phyloP scores from a whole-genome alignment of 179 eudicot genomes.

The Silene noctiflora region DNA sequence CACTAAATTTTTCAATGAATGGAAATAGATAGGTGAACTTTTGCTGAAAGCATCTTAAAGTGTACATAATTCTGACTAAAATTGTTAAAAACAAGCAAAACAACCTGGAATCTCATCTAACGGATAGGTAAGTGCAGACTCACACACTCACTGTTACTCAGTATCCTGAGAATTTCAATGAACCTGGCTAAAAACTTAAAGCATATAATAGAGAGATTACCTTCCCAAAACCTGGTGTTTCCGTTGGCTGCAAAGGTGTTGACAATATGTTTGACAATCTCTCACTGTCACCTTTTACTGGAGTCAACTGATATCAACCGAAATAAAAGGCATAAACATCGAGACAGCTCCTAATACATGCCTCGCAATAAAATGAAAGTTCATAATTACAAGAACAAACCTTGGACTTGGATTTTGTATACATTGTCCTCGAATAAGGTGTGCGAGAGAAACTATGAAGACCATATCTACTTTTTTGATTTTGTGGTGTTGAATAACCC shows the following conservation, averaged over 20 bases:
- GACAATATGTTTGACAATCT: slow-evolving; percentile 34
- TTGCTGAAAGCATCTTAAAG: no score
- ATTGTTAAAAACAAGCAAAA: not conserved
- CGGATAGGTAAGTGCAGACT: not conserved
- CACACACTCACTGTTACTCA: not conserved
- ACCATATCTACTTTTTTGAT: slow-evolving; percentile 51
- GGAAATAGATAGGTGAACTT: no score
- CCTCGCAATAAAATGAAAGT: not conserved
- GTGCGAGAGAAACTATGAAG: slow-evolving; percentile 49
- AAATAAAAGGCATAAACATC: slow-evolving; percentile 9
- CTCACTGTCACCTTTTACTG: slow-evolving; percentile 44
- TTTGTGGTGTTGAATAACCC: slow-evolving; percentile 60
- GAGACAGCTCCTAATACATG: not conserved
- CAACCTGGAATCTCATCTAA: not conserved
- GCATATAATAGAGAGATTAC: slow-evolving; percentile 31
- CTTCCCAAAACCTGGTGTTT: slow-evolving; percentile 51
- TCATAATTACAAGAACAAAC: slow-evolving; percentile 30
- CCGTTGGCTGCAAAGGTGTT: slow-evolving; percentile 44
- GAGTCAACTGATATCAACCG: slow-evolving; percentile 40
- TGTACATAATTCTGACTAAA: no score
- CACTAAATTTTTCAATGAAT: no score
- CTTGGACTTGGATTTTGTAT: slow-evolving; percentile 55
- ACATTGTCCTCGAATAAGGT: slow-evolving; percentile 75
- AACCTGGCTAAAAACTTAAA: not conserved
- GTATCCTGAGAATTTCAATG: not conserved